phyloP scores from a whole-genome alignment of 2,329 filamentous ascomycete genomes.

The Diaporthe ampelina region DNA sequence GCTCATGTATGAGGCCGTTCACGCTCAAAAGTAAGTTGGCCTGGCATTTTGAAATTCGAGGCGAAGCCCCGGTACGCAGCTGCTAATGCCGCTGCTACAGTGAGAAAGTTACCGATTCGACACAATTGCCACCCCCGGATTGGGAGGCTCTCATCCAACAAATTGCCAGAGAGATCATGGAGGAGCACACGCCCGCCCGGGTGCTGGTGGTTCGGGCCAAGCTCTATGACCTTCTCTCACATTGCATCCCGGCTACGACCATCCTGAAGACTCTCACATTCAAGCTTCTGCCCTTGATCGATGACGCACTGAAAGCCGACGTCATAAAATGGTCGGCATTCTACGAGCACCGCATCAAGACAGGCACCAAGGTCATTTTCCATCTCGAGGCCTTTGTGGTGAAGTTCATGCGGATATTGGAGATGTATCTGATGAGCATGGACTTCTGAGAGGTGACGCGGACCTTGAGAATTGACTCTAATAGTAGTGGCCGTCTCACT shows the following conservation, averaged over 20 bases:
- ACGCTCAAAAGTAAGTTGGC: conserved; percentile 88
- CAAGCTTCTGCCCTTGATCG: conserved; percentile 88
- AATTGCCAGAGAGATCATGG: conserved; percentile 93
- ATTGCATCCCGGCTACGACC: conserved; percentile 95
- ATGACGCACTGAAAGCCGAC: conserved; percentile 90
- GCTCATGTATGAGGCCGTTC: conserved; percentile 96
- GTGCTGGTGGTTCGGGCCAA: conserved; percentile 92
- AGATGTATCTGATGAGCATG: conserved; percentile 93
- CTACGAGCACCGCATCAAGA: conserved; percentile 94
- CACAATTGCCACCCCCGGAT: conserved; percentile 92
- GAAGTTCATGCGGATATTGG: conserved; percentile 96
- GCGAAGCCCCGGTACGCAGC: neutral
- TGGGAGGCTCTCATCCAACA: conserved; percentile 94
- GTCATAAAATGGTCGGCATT: conserved; percentile 97
- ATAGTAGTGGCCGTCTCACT: neutral
- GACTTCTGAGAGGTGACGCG: conserved; percentile 64
- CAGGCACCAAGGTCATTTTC: conserved; percentile 96
- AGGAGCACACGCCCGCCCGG: conserved; percentile 89
- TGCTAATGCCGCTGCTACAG: conserved; percentile 61
- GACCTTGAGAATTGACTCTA: neutral
- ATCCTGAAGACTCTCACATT: conserved; percentile 96
- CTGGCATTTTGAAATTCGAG: neutral
- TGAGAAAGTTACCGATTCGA: conserved; percentile 89
- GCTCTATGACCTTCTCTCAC: conserved; percentile 96
- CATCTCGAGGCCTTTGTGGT: conserved; percentile 98